Evolutionary conservation across 768 basidiomycete genomes (phyloP), one percentile per base, ranked within the genome.

Genomic region (Lactarius trivialis): DNA sequence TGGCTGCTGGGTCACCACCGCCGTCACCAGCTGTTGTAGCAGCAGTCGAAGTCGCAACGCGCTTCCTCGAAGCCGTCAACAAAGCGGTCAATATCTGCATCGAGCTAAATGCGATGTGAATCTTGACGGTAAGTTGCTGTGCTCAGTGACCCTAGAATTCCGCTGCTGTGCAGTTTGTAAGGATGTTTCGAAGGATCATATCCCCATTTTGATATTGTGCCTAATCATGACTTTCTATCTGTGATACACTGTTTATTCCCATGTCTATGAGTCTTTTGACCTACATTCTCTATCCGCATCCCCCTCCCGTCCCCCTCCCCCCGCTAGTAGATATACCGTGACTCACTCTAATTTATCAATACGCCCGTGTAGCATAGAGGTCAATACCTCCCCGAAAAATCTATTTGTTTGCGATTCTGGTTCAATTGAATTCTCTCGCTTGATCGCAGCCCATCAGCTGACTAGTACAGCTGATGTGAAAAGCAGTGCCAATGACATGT

Each of bases 11-110:
- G 17, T 33, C 45, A 0, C 45, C 52, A 2, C 30, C 36, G 2
- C 7, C 33, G 0, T 26, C 62, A 7, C 5, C 21, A 0, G 37
- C 19, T n/a, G 52, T 56, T 2, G 11, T 3, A 2, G 17, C 28
- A 0, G 58, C 58, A 3, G 58, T 41, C 7, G 58, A 55, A 8
- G 54, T 43, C 7, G 63, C 63, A 3, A 55, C 32, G 14, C 34
- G 63, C 7, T 64, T 48, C 41, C 48, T 64, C n/a, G 63, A 64
- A 15, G 63, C 39, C 6, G 48, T 60, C 36, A 50, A 60, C 6
- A 64, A 55, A n/a, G 58, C 63, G 5, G 28, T 64, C 19, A 52
- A 26, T 8, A 7, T 64, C 8, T 64, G 53, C 26, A 45, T 64
- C 7, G 63, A 64, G 2, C 15, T 49, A 17, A 55, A 60, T 28